A percentile compares a stretch with the other conserved stretches of the same genome.
Evolutionary conservation across 1,284 basidiomycete genomes (phyloP).

Genomic region (Stygiomarasmius scandens): DNA sequence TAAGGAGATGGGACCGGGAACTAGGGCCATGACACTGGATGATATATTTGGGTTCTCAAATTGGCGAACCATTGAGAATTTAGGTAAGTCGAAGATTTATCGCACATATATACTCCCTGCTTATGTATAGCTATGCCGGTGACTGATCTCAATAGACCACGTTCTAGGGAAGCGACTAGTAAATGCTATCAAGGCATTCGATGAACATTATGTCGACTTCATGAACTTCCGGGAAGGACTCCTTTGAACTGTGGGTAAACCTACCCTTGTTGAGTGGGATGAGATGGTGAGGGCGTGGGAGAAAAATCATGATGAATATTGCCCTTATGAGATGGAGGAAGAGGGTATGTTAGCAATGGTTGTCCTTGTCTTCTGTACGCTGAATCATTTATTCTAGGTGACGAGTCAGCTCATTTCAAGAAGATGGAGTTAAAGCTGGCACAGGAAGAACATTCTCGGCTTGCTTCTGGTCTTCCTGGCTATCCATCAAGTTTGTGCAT

Average conservation of each 20-base stretch:
- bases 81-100: slow-evolving; percentile 3
- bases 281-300: slow-evolving; percentile 16
- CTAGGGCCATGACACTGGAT: slow-evolving; percentile 15
- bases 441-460: slow-evolving; percentile 16
- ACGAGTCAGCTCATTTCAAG: slow-evolving; percentile 5
- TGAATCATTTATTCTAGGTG: too few relatives aligned
- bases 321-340: slow-evolving; percentile 16
- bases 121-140: slow-evolving; percentile 13
- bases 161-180: too few relatives aligned
- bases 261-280: slow-evolving; percentile 16
- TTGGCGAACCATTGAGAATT: slow-evolving; percentile 16
- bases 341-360: slow-evolving; percentile 8
- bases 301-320: slow-evolving; percentile 5
- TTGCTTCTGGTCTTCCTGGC: not conserved
- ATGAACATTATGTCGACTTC: slow-evolving; percentile 14
- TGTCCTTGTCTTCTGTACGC: not conserved
- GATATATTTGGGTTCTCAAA: slow-evolving; percentile 29
- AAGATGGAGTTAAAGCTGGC: slow-evolving; percentile 14
- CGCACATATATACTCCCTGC: not conserved
- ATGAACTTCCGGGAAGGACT: slow-evolving; percentile 11
- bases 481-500: slow-evolving; percentile 2
- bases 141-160: not conserved
- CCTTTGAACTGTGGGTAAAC: slow-evolving; percentile 5
- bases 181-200: not conserved
- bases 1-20: slow-evolving; percentile 18